These are phyloP conservation scores for Asterochloris erici DNA, from an alignment of 139 green algal genomes.

Conservation along the genomic window DNA sequence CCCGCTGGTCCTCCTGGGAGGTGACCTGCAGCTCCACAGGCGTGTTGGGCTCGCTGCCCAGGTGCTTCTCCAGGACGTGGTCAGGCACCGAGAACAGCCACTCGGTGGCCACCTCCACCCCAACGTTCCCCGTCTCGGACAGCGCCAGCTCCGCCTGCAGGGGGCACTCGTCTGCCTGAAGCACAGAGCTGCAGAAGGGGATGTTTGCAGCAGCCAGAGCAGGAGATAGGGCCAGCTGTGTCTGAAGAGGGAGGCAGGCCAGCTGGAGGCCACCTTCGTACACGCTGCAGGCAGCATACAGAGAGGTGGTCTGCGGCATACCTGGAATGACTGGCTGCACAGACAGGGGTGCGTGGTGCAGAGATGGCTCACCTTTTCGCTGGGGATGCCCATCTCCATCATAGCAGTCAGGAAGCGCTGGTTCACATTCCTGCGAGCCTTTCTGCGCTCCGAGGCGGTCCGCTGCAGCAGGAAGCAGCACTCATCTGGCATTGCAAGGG, in stretches of 20 bases:
- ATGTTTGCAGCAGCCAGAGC: too few species aligned
- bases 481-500: too few species aligned
- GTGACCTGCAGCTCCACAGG: constrained; percentile 21
- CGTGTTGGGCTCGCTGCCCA: constrained; percentile 37
- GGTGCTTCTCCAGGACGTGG: constrained; percentile 44
- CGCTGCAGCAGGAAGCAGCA: constrained; percentile 12
- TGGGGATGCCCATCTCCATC: constrained; percentile 86
- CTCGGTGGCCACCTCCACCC: constrained; percentile 85
- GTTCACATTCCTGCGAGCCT: constrained; percentile 46
- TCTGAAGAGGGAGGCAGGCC: too few species aligned
- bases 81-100: constrained; percentile 75
- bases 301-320: too few species aligned
- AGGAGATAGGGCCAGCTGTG: too few species aligned
- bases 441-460: constrained; percentile 15
- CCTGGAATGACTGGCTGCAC: too few species aligned
- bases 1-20: constrained; percentile 26
- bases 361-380: constrained; percentile 19
- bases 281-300: too few species aligned
- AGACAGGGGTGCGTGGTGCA: too few species aligned
- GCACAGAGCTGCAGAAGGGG: too few species aligned
- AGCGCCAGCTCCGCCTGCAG: constrained; percentile 61
- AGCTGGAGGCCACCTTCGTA: neutral
- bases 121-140: constrained; percentile 78
- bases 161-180: too few species aligned
- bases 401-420: constrained; percentile 75